Percentiles rank a stretch among this genome's conserved stretches.
Conservation (phyloP, 2,329 filamentous ascomycete species). For the Xylaria multiplex region DNA sequence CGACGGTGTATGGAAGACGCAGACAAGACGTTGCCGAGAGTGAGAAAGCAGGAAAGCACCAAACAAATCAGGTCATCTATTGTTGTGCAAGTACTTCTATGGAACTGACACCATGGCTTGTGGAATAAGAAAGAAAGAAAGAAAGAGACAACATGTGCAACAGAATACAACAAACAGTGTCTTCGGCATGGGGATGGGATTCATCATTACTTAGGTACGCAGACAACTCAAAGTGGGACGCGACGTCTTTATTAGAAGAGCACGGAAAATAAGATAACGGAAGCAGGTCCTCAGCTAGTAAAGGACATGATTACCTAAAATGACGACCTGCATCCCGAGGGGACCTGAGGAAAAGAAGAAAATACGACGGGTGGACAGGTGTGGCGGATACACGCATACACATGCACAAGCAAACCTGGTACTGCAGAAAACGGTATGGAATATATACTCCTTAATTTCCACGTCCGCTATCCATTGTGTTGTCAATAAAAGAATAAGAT, state of each 20-base stretch:
- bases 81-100: not conserved
- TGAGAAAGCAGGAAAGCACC: not conserved
- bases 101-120: not conserved
- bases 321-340: too few species aligned
- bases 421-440: too few species aligned
- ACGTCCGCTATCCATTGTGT: slow-evolving; percentile 1
- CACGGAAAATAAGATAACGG: not conserved
- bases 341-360: not conserved
- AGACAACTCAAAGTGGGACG: slow-evolving; percentile 10
- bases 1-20: slow-evolving; percentile 14
- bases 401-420: not conserved
- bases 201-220: not conserved
- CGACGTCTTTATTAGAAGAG: slow-evolving; percentile 8
- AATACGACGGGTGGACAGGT: not conserved
- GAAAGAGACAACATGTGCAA: not conserved
- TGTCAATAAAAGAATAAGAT: not conserved
- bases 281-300: slow-evolving; percentile 1
- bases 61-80: not conserved
- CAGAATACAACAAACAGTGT: not conserved
- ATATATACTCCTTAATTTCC: not conserved
- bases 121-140: not conserved
- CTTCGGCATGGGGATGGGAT: not conserved
- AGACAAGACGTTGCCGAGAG: slow-evolving; percentile 4
- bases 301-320: slow-evolving; percentile 3
- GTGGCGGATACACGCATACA: slow-evolving; percentile 25